phyloP scores from a whole-genome alignment of 176 grass and related monocot species.

The Triticum aestivum region IWGSC_CS_RefSeq_v2.1 NC_057799.1:331658100-331658599 shows the following conservation, averaged over 20 bases:
- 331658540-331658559: background rate
- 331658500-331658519: background rate
- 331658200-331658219: background rate
- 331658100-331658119: conserved; percentile 34
- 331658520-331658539: background rate
- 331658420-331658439: background rate
- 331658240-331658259: background rate
- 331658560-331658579: background rate
- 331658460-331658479: background rate
- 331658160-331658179: conserved; percentile 6
- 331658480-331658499: background rate
- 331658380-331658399: conserved; percentile 12
- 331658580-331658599: background rate
- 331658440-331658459: background rate
- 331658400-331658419: background rate
- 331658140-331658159: conserved; percentile 18
- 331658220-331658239: background rate
- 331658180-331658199: background rate
- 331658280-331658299: background rate
- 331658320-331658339: background rate
- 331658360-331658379: background rate
- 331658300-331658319: background rate
- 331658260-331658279: background rate
- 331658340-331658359: background rate
- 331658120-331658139: background rate